phyloP scores from a whole-genome alignment of 768 basidiomycete genomes.

The Rhodosporidiobolus sp. region DNA sequence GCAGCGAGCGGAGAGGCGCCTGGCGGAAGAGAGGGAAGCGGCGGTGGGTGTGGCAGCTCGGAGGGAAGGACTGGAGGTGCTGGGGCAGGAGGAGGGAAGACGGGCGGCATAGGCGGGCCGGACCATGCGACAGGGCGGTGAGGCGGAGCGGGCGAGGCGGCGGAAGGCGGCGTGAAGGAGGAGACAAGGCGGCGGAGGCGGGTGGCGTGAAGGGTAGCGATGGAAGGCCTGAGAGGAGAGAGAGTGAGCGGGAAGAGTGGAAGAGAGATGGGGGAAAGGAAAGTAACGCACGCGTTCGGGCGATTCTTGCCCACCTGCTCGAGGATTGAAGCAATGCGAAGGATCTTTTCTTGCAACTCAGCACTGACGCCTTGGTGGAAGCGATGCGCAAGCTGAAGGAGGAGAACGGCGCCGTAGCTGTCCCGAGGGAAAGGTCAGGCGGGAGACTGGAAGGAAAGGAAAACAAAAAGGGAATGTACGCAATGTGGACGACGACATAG shows the following conservation, averaged over 20 bases:
- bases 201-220: neutral
- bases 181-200: neutral
- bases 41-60: no score
- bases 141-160: neutral
- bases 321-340: neutral
- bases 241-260: neutral
- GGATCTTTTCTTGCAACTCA: neutral
- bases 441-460: no score
- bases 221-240: neutral
- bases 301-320: neutral
- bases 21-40: no score
- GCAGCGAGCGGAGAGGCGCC: no score
- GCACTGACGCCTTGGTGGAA: neutral
- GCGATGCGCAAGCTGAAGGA: neutral
- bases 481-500: constrained; percentile 5
- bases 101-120: no score
- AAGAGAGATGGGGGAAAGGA: neutral
- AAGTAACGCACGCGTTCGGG: neutral
- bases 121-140: no score
- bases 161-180: neutral
- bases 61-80: no score
- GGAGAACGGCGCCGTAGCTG: constrained; percentile 12
- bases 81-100: no score
- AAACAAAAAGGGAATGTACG: neutral
- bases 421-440: no score